Base-by-base conservation (phyloP, 176 grass and related monocot genomes). In the Triticum turgidum region DNA sequence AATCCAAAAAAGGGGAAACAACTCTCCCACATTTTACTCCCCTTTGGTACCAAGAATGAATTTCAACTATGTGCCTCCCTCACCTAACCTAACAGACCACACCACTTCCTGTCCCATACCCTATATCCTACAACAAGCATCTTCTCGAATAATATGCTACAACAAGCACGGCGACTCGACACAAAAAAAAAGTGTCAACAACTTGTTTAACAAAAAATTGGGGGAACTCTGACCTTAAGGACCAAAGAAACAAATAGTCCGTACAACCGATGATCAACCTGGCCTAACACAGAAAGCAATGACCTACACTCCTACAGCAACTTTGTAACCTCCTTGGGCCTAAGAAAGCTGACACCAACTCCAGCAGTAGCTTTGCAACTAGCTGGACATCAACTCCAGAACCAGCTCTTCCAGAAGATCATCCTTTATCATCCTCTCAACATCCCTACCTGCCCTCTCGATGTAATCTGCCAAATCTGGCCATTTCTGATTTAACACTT, bases 331-430 rank as follows among this genome's bases (percentile, higher is more conserved):
- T 84, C 64, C 39, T 79, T 44, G 7, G 21, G 42, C 80, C 56
- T 41, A 83, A 66, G 65, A 75, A 61, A 76, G 35, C 81, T 75
- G 52, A 47, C 18, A 64, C 7, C 22, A 84, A 18, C 41, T 51
- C 65, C 65, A 24, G 21, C 22, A 78, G 59, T 10, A 77, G 30
- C 45, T 58, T 33, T 82, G 33, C 66, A 27, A 44, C 82, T 88
- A 91, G 64, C 71, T 72, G 64, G 22, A 90, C 35, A 89, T 9
- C 29, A 90, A 45, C 66, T 95, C 91, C 15, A 27, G 10, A 68
- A 95, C 32, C 78, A 98, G 33, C 70, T 98, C 93, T 59, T 98
- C 95, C 69, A 93, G 64, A 61, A 98, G 89, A 56, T 93, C 93
- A 25, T 92, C 91, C 41, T 89, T 89, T 70, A 98, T 72, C 65